Evolutionary conservation across 768 basidiomycete species (phyloP).

Genomic region (Amanita brunnescens): DNA sequence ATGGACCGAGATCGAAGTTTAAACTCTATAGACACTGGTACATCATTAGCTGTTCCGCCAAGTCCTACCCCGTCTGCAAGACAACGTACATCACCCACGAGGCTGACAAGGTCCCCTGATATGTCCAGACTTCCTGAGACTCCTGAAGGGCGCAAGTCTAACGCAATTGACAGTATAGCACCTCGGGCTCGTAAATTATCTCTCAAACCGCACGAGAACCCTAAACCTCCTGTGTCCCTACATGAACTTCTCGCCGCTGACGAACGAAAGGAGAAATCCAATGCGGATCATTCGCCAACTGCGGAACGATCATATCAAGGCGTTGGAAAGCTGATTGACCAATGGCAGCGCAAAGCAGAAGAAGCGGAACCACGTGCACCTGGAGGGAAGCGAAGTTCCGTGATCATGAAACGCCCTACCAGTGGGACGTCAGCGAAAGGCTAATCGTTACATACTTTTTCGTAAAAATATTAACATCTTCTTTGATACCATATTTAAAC

Average conservation of each 20-base stretch:
- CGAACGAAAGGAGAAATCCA: constrained; percentile 9
- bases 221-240: constrained; percentile 11
- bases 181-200: constrained; percentile 21
- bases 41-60: not conserved
- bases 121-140: not conserved
- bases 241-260: constrained; percentile 10
- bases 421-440: constrained; percentile 18
- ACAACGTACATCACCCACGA: constrained; percentile 5
- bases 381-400: constrained; percentile 27
- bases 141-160: not conserved
- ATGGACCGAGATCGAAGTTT: not conserved
- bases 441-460: constrained; percentile 1
- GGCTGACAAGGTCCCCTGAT: not conserved
- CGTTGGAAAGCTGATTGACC: constrained; percentile 76
- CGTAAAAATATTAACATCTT: not conserved
- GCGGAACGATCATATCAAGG: constrained; percentile 77
- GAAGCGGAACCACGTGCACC: constrained; percentile 28
- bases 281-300: constrained; percentile 41
- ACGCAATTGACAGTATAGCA: constrained; percentile 6
- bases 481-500: not conserved
- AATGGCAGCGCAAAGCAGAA: constrained; percentile 80
- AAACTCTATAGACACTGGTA: constrained; percentile 11
- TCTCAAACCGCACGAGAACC: constrained; percentile 18
- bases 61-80: not conserved
- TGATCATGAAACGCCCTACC: constrained; percentile 33